phyloP scores from a whole-genome alignment of 164 flowering plant genomes.

The Platanus orientalis region DNA sequence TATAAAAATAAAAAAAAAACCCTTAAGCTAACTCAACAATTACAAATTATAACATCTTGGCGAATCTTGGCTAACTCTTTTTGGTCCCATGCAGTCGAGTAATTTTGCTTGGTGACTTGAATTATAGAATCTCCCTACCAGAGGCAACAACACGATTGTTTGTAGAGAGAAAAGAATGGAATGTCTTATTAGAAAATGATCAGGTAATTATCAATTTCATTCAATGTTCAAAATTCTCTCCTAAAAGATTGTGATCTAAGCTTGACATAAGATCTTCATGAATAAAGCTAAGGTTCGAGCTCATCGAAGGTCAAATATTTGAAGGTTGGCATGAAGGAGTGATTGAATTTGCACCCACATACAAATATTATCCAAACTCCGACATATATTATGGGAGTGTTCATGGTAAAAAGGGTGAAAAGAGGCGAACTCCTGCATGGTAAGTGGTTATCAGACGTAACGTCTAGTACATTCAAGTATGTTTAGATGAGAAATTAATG shows the following conservation, averaged over 20 bases:
- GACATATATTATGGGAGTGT: conserved; percentile 42
- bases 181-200: conserved; percentile 24
- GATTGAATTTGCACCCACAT: conserved; percentile 59
- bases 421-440: conserved; percentile 64
- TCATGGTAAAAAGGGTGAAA: conserved; percentile 33
- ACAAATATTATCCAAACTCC: conserved; percentile 51
- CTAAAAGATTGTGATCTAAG: too few species aligned
- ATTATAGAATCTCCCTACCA: conserved; percentile 35
- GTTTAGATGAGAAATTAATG: too few species aligned
- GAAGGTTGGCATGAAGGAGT: conserved; percentile 63
- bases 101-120: conserved; percentile 36
- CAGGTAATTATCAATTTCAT: conserved; percentile 21
- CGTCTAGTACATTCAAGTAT: too few species aligned
- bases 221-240: neutral
- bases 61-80: neutral
- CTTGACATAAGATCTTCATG: too few species aligned
- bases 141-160: conserved; percentile 24
- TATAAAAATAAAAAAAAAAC: too few species aligned
- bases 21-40: too few species aligned
- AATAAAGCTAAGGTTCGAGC: conserved; percentile 60
- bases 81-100: conserved; percentile 24
- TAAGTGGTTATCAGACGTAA: conserved; percentile 14
- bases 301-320: conserved; percentile 47
- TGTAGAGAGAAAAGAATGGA: conserved; percentile 28
- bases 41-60: too few species aligned